Conservation (phyloP, 148 eudicot genomes). For the Rhododendron vialii region DNA sequence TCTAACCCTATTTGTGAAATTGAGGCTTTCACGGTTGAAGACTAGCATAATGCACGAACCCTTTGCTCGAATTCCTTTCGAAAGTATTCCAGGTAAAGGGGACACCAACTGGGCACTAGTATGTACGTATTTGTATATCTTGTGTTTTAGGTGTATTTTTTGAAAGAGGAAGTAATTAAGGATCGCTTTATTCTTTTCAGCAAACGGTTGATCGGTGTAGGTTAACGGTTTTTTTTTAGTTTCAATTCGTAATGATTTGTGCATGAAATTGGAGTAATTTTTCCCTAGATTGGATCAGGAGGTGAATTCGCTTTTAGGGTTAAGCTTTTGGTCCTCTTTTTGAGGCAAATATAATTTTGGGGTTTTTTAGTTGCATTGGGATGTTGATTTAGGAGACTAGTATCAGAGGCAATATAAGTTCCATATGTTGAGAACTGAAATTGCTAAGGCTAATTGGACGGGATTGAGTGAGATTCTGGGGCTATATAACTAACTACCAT, state of each 20-base stretch:
- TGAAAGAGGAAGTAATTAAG: neutral
- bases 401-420: neutral
- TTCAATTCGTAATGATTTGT: neutral
- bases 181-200: neutral
- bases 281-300: neutral
- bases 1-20: neutral
- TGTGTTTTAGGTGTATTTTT: neutral
- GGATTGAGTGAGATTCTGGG: neutral
- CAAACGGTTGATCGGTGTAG: slow-evolving; percentile 2
- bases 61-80: neutral
- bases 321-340: neutral
- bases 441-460: neutral
- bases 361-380: neutral
- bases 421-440: neutral
- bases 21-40: neutral
- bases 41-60: neutral
- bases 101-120: neutral
- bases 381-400: neutral
- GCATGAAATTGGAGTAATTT: neutral
- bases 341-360: neutral
- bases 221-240: neutral
- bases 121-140: neutral
- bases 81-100: neutral
- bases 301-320: neutral
- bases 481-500: neutral